Base-by-base conservation (phyloP, 176 grass and related monocot species). In the Eragrostis curvula region DNA sequence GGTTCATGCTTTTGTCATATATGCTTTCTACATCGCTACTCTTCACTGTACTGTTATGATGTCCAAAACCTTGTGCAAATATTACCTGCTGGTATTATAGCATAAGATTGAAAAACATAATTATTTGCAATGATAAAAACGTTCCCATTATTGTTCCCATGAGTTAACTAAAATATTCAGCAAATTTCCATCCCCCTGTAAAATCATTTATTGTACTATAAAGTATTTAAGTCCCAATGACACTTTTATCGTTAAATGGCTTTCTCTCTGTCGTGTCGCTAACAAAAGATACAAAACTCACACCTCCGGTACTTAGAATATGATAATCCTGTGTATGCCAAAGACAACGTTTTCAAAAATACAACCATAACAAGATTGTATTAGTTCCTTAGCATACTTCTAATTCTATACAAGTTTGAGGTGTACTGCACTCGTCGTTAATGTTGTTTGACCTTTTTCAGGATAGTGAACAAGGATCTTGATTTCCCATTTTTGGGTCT, bases 401-500 rank as follows among this genome's bases (percentile, higher is more conserved):
- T 80, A 79, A 83, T 57, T 44, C 40, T 72, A 49, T 61, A 10
- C 48, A 52, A 82, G 24, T 61, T 61, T 61, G 5, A 61, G 11
- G 24, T 61, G 52, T 75, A 79, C 50, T 84, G 53, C 68, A 24
- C 64, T 87, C 28, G 49, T 36, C 56, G 52, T 53, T 81, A 58
- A 83, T 88, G 17, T 77, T 39, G n/a, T 88, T 83, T 82, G 8
- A 55, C 90, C 52, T 28, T 81, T 81, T 36, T 29, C 81, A 98
- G 96, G 82, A 62, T 98, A 74, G 86, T 88, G 55, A 84, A 98
- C 56, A 89, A 88, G 84, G 86, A 95, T 13, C 84, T 95, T 48
- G 71, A 98, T 64, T 98, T 95, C 83, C 96, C 96, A 6, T 98
- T 95, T 77, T 83, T 98, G 87, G 92, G 88, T 88, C 96, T 98